phyloP scores from a whole-genome alignment of 2,329 filamentous ascomycete species.

The Ascochyta pisi region DNA sequence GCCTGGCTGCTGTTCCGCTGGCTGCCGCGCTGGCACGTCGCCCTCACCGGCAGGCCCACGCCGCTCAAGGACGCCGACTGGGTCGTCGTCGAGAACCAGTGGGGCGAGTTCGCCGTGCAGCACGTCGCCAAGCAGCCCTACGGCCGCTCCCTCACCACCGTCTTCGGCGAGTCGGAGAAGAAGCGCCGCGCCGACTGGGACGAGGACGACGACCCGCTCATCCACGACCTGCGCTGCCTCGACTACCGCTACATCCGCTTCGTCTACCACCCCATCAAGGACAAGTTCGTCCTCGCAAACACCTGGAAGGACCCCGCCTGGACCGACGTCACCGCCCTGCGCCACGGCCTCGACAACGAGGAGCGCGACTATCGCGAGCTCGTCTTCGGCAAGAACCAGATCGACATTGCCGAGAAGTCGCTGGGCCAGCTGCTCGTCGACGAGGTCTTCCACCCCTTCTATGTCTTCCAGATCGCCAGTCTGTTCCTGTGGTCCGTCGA shows the following conservation, averaged over 20 bases:
- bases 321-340: constrained; percentile 77
- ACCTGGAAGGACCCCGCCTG: constrained; percentile 95
- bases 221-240: constrained; percentile 76
- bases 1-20: constrained; percentile 87
- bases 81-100: constrained; percentile 97
- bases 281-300: constrained; percentile 84
- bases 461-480: constrained; percentile 96
- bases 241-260: constrained; percentile 96
- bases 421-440: constrained; percentile 83
- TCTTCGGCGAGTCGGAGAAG: constrained; percentile 74
- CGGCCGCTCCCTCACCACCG: constrained; percentile 67
- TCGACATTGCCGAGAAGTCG: constrained; percentile 92
- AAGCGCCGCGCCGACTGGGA: constrained; percentile 71
- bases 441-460: constrained; percentile 97
- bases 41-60: constrained; percentile 71
- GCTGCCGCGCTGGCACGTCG: constrained; percentile 87
- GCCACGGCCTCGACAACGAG: constrained; percentile 83
- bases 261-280: constrained; percentile 85
- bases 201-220: constrained; percentile 75
- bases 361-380: constrained; percentile 82
- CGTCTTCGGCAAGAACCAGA: constrained; percentile 88
- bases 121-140: constrained; percentile 67
- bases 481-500: constrained; percentile 93
- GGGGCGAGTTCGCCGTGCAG: constrained; percentile 88
- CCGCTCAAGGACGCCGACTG: constrained; percentile 80